Base-by-base conservation (phyloP, 2,329 filamentous ascomycete genomes). In the Ophiosphaerella herpotricha region DNA sequence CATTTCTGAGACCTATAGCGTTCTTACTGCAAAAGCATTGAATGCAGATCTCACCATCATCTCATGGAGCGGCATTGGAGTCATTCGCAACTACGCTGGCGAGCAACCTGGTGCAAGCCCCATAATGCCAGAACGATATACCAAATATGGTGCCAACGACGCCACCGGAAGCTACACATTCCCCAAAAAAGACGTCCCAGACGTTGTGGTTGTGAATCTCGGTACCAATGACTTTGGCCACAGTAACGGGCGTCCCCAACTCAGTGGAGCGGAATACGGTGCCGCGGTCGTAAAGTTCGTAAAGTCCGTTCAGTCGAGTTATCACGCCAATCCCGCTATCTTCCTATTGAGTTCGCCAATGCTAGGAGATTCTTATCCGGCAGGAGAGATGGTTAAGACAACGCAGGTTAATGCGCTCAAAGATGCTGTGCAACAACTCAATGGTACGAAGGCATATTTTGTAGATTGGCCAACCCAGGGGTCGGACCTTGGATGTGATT, bases 171-270 rank as follows among this genome's bases (percentile, higher is more conserved):
- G 62, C 43, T 78, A 76, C 58, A 61, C 69, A 1, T 78, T 76
- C 50, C 70, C 73, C 36, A 47, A 51, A n/a, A 24, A 67, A 44
- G 55, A 46, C 37, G 59, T 37, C 5, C 68, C 70, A 11, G 67
- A 77, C 36, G 71, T 68, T 12, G 71, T 78, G 0, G 75, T 78
- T 14, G 74, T 78, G 54, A 76, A 76, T 50, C 70, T 78, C 0
- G 75, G 75, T 29, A 78, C 75, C 37, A 78, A 78, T 49, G 75
- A 77, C 58, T 77, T 76, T 51, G 64, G 66, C 36, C 77, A 76
- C 55, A 50, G 48, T 24, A 50, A 51, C 14, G 43, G 52, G 7
- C 61, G 63, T 12, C 48, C 42, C 1, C 44, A 45, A 1, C 52
- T 63, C 3, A 49, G 50, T 6, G 43, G 38, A 0, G 18, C 50